Conservation (phyloP, 371 early-diverging fungal species). For the Funneliformis caledonium region DNA sequence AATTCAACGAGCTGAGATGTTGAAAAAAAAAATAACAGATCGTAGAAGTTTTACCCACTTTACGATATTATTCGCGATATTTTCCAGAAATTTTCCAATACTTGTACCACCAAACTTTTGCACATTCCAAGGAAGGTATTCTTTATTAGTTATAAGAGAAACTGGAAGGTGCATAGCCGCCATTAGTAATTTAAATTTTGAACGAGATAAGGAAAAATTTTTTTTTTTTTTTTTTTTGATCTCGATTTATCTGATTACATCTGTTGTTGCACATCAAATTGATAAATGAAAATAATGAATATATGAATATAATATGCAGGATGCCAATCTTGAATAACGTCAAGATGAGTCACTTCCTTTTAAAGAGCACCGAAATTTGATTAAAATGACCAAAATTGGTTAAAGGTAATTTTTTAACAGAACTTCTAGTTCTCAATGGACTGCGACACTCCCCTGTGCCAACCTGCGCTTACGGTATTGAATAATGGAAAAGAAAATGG, state of each 20-base stretch:
- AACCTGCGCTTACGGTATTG: no score
- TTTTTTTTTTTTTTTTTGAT: neutral
- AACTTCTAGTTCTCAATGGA: no score
- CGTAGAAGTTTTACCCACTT: constrained; percentile 48
- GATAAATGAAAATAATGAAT: no score
- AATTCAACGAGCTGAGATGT: neutral
- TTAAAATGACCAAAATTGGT: neutral
- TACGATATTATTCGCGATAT: constrained; percentile 63
- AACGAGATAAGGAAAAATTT: neutral
- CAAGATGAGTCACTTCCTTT: neutral
- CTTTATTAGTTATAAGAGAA: constrained; percentile 19
- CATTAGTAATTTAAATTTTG: neutral
- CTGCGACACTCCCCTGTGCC: no score
- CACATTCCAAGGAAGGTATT: constrained; percentile 65
- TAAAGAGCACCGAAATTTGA: neutral
- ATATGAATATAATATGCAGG: no score
- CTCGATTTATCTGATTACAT: no score
- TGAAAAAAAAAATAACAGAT: neutral
- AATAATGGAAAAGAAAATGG: no score
- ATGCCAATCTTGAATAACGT: no score
- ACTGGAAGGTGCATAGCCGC: neutral
- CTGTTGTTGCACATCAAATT: no score
- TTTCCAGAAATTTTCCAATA: constrained; percentile 78
- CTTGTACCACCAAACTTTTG: constrained; percentile 92
- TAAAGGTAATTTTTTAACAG: no score